Conservation (phyloP, 805 yeast genomes). For the Priceomyces carsonii region DNA sequence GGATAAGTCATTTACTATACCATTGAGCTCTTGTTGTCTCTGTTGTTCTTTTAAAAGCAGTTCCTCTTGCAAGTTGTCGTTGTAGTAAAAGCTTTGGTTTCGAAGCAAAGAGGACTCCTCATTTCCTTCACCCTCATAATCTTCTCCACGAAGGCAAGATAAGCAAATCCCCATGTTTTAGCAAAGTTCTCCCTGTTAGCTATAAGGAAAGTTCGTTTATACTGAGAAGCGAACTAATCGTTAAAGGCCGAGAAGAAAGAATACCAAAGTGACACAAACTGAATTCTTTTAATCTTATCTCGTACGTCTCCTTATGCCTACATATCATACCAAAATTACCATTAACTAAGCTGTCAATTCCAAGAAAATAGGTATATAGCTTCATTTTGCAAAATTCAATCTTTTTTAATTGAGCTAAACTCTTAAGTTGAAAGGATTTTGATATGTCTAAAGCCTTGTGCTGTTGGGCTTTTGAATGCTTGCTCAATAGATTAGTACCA, state of each 20-base stretch:
- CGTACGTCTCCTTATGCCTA: too few relatives aligned
- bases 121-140: constrained; percentile 37
- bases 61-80: constrained; percentile 37
- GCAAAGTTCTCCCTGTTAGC: too few relatives aligned
- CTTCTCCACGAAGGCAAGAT: constrained; percentile 43
- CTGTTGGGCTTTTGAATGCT: constrained; percentile 37
- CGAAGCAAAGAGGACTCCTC: constrained; percentile 41
- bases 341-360: too few relatives aligned
- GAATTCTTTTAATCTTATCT: too few relatives aligned
- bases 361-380: too few relatives aligned
- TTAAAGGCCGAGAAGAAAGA: too few relatives aligned
- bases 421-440: too few relatives aligned
- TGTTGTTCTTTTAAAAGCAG: constrained; percentile 40
- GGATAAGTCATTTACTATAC: constrained; percentile 45
- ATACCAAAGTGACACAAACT: too few relatives aligned
- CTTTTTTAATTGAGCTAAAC: background rate
- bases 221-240: too few relatives aligned
- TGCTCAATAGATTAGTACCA: constrained; percentile 21
- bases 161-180: constrained; percentile 54
- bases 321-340: too few relatives aligned
- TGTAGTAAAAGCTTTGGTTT: constrained; percentile 26
- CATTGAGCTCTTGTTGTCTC: constrained; percentile 48
- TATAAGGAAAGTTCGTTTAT: too few relatives aligned
- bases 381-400: too few relatives aligned
- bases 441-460: constrained; percentile 41